Evolutionary conservation across 2,329 filamentous ascomycete species (phyloP), one percentile per base, ranked within the genome.

Genomic region (Zalaria obscura): DNA sequence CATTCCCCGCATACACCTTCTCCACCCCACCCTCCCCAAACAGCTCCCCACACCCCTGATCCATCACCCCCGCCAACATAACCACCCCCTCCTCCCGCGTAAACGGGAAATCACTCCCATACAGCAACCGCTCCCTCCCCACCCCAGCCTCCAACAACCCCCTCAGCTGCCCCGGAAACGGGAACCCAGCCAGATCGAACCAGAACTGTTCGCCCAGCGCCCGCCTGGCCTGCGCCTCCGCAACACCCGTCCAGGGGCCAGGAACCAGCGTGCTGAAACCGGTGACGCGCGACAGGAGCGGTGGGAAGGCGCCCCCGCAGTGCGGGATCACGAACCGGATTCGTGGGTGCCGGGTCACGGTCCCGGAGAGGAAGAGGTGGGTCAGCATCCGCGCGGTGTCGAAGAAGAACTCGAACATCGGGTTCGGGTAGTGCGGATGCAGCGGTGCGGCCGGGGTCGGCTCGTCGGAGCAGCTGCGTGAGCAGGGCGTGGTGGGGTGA

Each of bases 81-180:
- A 55, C 55, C 11, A 65, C 65, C 5, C 53, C 56, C 8, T 47
- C 44, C 3, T 55, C 58, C 4, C 60, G 58, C 1, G 69, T 73
- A 43, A 66, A 74, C 0, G 70, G 69, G 44, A 63, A 75, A 48
- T 75, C 70, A 43, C 61, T 70, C 3, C 72, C 71, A 56, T 73
- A 75, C 42, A 74, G 38, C 29, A 75, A 41, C 36, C 60, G 58
- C n/a, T 62, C 54, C 40, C 64, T 56, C 3, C 60, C 56, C 5
- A 65, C 59, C 0, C 64, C 54, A 4, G 48, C 45, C 8, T 64
- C 50, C 10, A 73, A 50, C 41, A 73, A 53, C 1, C 66, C 69
- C 40, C 65, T 62, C 28, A 73, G 59, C 53, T 73, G 69, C 7
- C 66, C 57, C 1, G 62, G 63, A 41, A 73, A 71, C 0, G 62